Conservation (phyloP, 805 yeast species). For the Millerozyma acaciae region DNA sequence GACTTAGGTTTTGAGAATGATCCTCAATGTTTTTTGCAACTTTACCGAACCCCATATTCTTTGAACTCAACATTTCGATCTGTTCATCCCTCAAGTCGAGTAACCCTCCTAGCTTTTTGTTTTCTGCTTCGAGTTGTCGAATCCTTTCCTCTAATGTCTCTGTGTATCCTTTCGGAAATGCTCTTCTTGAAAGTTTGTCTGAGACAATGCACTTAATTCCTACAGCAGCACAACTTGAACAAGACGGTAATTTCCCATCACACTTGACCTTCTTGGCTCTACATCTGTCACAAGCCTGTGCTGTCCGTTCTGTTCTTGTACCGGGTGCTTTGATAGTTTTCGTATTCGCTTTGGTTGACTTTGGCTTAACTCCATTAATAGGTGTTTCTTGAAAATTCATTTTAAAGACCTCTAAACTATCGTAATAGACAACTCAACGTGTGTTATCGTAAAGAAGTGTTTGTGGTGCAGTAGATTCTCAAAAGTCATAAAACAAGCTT, state of each 20-base stretch:
- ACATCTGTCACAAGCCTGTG: slow-evolving; percentile 91
- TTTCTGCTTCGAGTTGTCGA: slow-evolving; percentile 81
- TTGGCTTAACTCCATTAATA: slow-evolving; percentile 3
- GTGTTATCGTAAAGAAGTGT: too few relatives aligned
- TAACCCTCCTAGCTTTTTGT: slow-evolving; percentile 61
- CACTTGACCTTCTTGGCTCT: slow-evolving; percentile 75
- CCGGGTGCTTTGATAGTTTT: slow-evolving; percentile 67
- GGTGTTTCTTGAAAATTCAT: too few relatives aligned
- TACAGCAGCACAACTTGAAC: slow-evolving; percentile 78
- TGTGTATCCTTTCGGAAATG: slow-evolving; percentile 89
- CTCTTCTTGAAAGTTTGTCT: slow-evolving; percentile 78
- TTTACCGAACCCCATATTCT: too few relatives aligned
- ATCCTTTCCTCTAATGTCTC: slow-evolving; percentile 85
- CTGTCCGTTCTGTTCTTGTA: slow-evolving; percentile 60
- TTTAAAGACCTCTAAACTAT: too few relatives aligned
- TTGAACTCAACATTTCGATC: slow-evolving; percentile 38
- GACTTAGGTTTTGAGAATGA: background rate
- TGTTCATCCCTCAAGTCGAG: slow-evolving; percentile 64
- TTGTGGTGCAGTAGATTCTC: too few relatives aligned
- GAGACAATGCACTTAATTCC: slow-evolving; percentile 89
- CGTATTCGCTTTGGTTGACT: slow-evolving; percentile 15
- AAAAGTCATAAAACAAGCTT: too few relatives aligned
- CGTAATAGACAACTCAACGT: too few relatives aligned
- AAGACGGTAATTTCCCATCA: slow-evolving; percentile 66
- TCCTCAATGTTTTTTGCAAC: too few relatives aligned